These are phyloP conservation scores for Blumeria hordei DNA, from an alignment of 2,329 filamentous ascomycete genomes.

Conservation along the genomic window DNA sequence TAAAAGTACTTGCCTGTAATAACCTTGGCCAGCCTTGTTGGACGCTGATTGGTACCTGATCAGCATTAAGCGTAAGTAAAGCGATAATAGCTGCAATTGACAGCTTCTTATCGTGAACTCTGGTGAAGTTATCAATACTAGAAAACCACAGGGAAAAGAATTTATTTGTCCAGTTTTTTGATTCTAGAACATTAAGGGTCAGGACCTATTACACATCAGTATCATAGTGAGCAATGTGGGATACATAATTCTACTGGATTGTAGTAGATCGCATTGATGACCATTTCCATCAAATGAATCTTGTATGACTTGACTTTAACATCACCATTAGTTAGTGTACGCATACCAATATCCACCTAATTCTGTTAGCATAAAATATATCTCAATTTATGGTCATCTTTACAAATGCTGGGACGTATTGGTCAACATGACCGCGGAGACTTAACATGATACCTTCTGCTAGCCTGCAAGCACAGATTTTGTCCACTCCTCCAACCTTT, in stretches of 20 bases:
- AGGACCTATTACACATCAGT: conserved; percentile 22
- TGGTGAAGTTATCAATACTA: conserved; percentile 75
- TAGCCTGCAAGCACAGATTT: conserved; percentile 93
- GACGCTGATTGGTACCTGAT: conserved; percentile 75
- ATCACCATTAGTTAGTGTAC: conserved; percentile 47
- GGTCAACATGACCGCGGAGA: conserved; percentile 67
- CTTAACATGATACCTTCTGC: conserved; percentile 95
- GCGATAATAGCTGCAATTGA: conserved; percentile 84
- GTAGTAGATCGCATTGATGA: conserved; percentile 96
- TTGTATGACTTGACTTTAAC: conserved; percentile 80
- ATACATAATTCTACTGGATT: conserved; percentile 33
- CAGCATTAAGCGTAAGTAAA: conserved; percentile 53
- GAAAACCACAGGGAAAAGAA: conserved; percentile 98
- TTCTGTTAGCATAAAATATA: no score
- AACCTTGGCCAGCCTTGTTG: conserved; percentile 88
- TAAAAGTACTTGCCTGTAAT: conserved; percentile 25
- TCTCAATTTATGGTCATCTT: neutral
- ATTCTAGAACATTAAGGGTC: conserved; percentile 67
- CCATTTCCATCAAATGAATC: conserved; percentile 95
- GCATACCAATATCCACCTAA: conserved; percentile 61
- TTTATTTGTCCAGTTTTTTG: conserved; percentile 87
- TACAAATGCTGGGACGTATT: conserved; percentile 60
- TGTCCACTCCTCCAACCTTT: conserved; percentile 79
- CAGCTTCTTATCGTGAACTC: conserved; percentile 96
- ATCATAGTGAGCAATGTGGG: neutral